Percentiles rank a stretch among this genome's conserved stretches.
Conservation (phyloP, 2,329 filamentous ascomycete genomes). For the Arthrinium puccinioides region DNA sequence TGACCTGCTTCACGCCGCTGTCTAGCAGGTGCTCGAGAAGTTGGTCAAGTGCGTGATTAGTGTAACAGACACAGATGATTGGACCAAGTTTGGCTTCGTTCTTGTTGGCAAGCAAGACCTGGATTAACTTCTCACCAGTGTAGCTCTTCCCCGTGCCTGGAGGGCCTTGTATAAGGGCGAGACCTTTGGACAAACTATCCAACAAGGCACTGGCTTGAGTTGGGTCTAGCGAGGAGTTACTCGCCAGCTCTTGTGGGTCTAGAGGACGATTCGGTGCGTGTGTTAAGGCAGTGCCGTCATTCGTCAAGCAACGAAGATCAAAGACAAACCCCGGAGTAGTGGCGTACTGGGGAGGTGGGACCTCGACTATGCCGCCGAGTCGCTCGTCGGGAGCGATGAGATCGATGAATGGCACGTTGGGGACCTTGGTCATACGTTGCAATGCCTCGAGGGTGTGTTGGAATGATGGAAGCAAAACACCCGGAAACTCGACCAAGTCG, state of each 20-base stretch:
- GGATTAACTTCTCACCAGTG: slow-evolving; percentile 51
- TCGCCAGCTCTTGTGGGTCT: slow-evolving; percentile 15
- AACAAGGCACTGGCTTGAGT: slow-evolving; percentile 45
- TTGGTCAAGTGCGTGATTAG: slow-evolving; percentile 43
- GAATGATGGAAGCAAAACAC: slow-evolving; percentile 51
- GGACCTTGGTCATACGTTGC: slow-evolving; percentile 39
- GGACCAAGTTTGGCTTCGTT: slow-evolving; percentile 33
- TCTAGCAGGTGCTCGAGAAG: slow-evolving; percentile 53
- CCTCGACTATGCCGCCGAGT: slow-evolving; percentile 10
- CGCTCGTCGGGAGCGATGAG: slow-evolving; percentile 30
- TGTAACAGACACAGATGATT: slow-evolving; percentile 46
- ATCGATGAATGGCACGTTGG: slow-evolving; percentile 40
- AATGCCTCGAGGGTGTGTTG: slow-evolving; percentile 47
- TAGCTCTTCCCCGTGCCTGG: slow-evolving; percentile 65
- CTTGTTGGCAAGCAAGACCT: slow-evolving; percentile 40
- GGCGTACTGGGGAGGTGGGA: slow-evolving; percentile 45
- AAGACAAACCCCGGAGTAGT: slow-evolving; percentile 40
- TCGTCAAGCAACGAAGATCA: slow-evolving; percentile 27
- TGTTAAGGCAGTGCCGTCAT: slow-evolving; percentile 11
- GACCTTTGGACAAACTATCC: slow-evolving; percentile 39
- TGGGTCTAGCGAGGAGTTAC: slow-evolving; percentile 41
- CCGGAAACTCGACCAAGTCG: slow-evolving; percentile 54
- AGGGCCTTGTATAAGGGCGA: slow-evolving; percentile 62
- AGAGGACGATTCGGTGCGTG: slow-evolving; percentile 11
- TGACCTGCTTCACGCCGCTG: slow-evolving; percentile 38